Base-by-base conservation (phyloP, 176 grass and related monocot species). In the Eragrostis curvula region DNA sequence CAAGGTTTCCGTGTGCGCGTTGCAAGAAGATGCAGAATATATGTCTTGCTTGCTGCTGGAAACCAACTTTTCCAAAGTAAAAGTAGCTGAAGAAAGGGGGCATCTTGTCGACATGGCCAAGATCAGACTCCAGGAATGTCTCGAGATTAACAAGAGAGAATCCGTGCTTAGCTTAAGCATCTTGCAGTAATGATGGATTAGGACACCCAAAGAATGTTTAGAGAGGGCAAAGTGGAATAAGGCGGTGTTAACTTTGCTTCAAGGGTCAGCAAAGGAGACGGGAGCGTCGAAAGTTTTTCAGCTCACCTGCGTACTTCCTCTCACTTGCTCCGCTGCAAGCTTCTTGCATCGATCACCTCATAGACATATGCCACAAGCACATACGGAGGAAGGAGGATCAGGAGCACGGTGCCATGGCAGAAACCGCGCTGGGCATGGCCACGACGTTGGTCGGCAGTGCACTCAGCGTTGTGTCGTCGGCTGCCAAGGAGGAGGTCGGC, bases 371-470 rank as follows among this genome's bases (percentile, higher is more conserved):
- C 4, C 2, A 20, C 50, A 9, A 28, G 41, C 18, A 24, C 20
- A 74, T 3, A 57, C 23, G 51, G 64, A 17, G 9, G 62, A 15
- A 40, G 62, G 11, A 20, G 14, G 3, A 66, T 14, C 30, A n/a
- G 64, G 27, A 73, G 27, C 6, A 10, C 12, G 47, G 20, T 20
- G 21, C 48, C 48, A 80, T 80, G 78, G 78, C 66, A n/a, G 66
- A 59, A 51, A 81, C 79, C 9, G 66, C 52, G 39, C 23, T 81
- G 66, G 79, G 66, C 66, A 81, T 81, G 50, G 79, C 79, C n/a
- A 70, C 66, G 6, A 81, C 66, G 12, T 23, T 71, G 66, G 79
- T 71, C 39, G 79, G 66, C 23, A 29, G 79, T 6, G 66, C 66
- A 9, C 66, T 71, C 16, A 5, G 66, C 49, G 66, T 58, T 24